These are phyloP conservation scores for Chlorella sp. DNA, from an alignment of 139 green algal genomes.

Conservation along the genomic window DNA sequence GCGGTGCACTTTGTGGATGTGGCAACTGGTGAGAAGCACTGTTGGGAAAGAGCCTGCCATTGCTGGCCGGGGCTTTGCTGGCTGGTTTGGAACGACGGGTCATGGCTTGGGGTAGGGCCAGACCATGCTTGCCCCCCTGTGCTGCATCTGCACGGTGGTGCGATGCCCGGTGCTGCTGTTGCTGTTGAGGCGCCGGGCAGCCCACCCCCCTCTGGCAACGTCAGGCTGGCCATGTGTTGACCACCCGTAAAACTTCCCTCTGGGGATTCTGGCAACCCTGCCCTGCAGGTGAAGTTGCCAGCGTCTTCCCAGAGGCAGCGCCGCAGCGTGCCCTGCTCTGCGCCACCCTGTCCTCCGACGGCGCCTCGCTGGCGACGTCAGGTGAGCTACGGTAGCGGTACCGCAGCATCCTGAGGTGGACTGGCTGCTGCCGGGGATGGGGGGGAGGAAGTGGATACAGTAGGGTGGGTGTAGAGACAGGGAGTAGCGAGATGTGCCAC, in stretches of 20 bases:
- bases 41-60: not conserved
- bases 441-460: too few relatives aligned
- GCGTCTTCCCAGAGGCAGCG: conserved; percentile 11
- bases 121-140: not conserved
- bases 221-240: too few relatives aligned
- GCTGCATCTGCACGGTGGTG: not conserved
- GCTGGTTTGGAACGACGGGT: not conserved
- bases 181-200: too few relatives aligned
- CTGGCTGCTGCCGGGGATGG: too few relatives aligned
- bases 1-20: conserved; percentile 19
- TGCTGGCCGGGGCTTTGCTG: not conserved
- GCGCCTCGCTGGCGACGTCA: conserved; percentile 9
- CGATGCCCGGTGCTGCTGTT: too few relatives aligned
- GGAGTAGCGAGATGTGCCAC: too few relatives aligned
- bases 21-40: not conserved
- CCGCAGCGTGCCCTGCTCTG: conserved; percentile 19
- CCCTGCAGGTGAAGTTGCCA: conserved; percentile 15
- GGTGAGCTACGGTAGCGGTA: not conserved
- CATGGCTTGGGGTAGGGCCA: not conserved
- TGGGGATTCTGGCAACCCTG: not conserved
- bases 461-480: too few relatives aligned
- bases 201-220: too few relatives aligned
- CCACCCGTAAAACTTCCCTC: not conserved
- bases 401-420: too few relatives aligned
- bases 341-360: conserved; percentile 15